phyloP scores from a whole-genome alignment of 768 basidiomycete species.

The Tephrocybe sp. region DNA sequence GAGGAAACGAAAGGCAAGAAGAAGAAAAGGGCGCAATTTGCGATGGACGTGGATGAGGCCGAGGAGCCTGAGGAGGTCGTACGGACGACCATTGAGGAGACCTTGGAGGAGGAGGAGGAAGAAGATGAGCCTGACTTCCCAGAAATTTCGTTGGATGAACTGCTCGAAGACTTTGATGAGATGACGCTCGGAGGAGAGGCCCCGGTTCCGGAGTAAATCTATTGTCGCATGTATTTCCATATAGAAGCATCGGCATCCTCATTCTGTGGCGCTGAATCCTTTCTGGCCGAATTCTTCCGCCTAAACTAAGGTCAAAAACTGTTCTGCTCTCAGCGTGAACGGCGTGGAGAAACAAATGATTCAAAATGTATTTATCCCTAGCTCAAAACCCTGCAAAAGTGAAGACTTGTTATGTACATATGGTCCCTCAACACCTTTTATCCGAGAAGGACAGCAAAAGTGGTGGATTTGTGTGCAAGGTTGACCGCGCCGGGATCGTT shows the following conservation, averaged over 20 bases:
- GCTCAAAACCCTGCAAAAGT: too few relatives aligned
- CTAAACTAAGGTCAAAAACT: too few relatives aligned
- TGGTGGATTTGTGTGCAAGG: constrained; percentile 5
- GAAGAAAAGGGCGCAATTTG: constrained; percentile 44
- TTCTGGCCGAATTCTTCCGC: too few relatives aligned
- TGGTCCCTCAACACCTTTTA: neutral
- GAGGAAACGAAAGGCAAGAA: constrained; percentile 21
- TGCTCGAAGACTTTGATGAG: constrained; percentile 90
- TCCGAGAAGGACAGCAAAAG: constrained; percentile 5
- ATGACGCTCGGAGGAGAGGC: constrained; percentile 64
- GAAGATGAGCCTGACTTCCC: constrained; percentile 88
- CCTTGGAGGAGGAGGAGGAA: constrained; percentile 38
- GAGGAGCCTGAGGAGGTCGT: constrained; percentile 25
- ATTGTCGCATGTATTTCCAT: neutral
- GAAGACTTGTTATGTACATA: too few relatives aligned
- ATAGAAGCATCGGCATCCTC: too few relatives aligned
- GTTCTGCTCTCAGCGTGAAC: too few relatives aligned
- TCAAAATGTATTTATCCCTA: too few relatives aligned
- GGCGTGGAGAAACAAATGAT: too few relatives aligned
- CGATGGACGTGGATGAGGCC: constrained; percentile 68
- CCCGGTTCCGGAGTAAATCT: constrained; percentile 7
- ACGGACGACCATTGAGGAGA: constrained; percentile 18
- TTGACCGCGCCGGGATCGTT: neutral
- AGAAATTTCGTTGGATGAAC: constrained; percentile 77
- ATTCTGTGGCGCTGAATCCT: too few relatives aligned